A percentile compares a stretch with the other conserved stretches of the same genome.
Evolutionary conservation across 371 early-diverging fungal genomes (phyloP).

Genomic region (Mucor plumbeus): DNA sequence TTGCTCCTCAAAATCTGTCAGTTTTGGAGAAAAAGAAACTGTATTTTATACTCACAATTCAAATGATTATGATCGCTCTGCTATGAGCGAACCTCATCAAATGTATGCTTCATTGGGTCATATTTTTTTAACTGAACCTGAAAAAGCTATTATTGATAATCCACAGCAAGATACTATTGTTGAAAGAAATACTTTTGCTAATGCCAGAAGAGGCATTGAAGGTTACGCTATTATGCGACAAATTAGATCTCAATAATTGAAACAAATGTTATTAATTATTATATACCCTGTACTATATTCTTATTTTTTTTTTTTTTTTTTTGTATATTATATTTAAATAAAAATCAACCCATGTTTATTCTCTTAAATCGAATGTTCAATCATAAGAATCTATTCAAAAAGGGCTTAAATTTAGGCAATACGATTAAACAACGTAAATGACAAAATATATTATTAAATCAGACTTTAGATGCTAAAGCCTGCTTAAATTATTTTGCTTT

Average conservation of each 20-base stretch:
- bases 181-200: slow-evolving; percentile 17
- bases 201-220: slow-evolving; percentile 19
- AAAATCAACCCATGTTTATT: slow-evolving; percentile 4
- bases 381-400: too few relatives aligned
- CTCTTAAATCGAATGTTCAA: neutral
- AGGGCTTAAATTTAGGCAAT: too few relatives aligned
- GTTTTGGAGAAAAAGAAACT: slow-evolving; percentile 34
- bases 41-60: slow-evolving; percentile 48
- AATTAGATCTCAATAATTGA: slow-evolving; percentile 10
- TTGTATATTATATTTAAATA: neutral
- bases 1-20: slow-evolving; percentile 34
- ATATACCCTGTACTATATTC: slow-evolving; percentile 1
- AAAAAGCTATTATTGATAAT: slow-evolving; percentile 4
- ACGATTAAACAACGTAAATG: too few relatives aligned
- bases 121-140: slow-evolving; percentile 15
- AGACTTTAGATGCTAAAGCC: too few relatives aligned
- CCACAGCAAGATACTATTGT: slow-evolving; percentile 18
- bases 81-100: slow-evolving; percentile 6
- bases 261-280: neutral
- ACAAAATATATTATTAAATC: too few relatives aligned
- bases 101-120: slow-evolving; percentile 9
- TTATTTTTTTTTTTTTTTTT: neutral
- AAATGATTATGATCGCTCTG: slow-evolving; percentile 44
- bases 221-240: slow-evolving; percentile 17
- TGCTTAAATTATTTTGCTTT: too few relatives aligned